These are phyloP conservation scores for Orbilia javanica DNA, from an alignment of 2,329 filamentous ascomycete species.

Conservation along the genomic window DNA sequence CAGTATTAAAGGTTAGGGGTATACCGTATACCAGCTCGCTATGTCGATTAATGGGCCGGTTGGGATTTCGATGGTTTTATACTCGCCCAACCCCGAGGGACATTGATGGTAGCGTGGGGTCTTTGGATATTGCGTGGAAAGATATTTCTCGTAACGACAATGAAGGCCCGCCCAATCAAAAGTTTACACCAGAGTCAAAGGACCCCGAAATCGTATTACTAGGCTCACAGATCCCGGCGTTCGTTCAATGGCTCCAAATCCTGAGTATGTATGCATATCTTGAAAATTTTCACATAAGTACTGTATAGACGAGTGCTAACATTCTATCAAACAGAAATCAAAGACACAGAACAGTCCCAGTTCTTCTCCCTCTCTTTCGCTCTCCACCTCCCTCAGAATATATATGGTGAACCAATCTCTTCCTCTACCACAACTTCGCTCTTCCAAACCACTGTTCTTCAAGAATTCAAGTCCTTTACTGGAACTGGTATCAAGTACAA, in stretches of 20 bases:
- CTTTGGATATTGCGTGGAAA: constrained; percentile 35
- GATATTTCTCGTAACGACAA: neutral
- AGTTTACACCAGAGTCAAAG: neutral
- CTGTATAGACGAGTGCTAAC: neutral
- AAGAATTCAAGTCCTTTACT: constrained; percentile 27
- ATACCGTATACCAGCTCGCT: constrained; percentile 35
- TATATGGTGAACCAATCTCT: constrained; percentile 24
- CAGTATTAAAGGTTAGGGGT: constrained; percentile 28
- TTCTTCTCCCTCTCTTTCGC: constrained; percentile 27
- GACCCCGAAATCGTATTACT: constrained; percentile 35
- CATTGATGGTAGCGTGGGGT: constrained; percentile 14
- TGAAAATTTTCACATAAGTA: neutral
- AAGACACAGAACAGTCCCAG: constrained; percentile 8
- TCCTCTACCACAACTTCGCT: neutral
- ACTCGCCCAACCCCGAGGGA: neutral
- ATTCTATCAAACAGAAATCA: constrained; percentile 22
- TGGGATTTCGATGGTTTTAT: constrained; percentile 41
- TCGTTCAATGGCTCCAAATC: constrained; percentile 39
- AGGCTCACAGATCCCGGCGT: constrained; percentile 22
- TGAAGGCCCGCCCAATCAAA: neutral
- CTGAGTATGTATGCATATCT: constrained; percentile 32
- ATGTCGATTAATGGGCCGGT: constrained; percentile 31
- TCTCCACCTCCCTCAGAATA: constrained; percentile 6
- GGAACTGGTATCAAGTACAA: constrained; percentile 30
- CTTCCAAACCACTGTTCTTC: constrained; percentile 15